Percentiles rank a stretch among this genome's conserved stretches.
Evolutionary conservation across 257 asterid species (phyloP).

Genomic region (Scutellaria barbata): DNA sequence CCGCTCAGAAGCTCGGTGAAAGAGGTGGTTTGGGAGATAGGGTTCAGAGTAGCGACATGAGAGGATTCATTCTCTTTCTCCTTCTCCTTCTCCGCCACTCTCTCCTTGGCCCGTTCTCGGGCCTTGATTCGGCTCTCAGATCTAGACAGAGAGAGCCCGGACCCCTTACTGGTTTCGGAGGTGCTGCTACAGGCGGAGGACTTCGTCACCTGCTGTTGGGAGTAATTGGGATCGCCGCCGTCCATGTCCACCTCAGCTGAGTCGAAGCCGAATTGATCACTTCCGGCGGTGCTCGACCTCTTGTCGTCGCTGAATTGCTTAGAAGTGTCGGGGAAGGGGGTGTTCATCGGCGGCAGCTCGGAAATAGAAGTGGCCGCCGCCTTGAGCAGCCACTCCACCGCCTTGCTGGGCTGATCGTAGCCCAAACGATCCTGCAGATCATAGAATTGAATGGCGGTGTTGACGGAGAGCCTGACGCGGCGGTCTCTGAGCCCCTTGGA

Average conservation of each 20-base stretch:
- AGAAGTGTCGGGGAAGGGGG: conserved; percentile 62
- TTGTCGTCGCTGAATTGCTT: conserved; percentile 71
- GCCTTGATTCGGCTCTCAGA: conserved; percentile 59
- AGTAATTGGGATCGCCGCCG: conserved; percentile 43
- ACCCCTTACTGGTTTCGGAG: conserved; percentile 55
- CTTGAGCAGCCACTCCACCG: conserved; percentile 89
- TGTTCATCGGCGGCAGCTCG: conserved; percentile 67
- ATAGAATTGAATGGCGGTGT: conserved; percentile 85
- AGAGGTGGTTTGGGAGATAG: conserved; percentile 55
- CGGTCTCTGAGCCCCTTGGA: conserved; percentile 82
- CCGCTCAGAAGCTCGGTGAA: conserved; percentile 60
- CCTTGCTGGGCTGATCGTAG: conserved; percentile 89
- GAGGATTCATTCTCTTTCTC: conserved; percentile 44
- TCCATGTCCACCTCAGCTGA: conserved; percentile 61
- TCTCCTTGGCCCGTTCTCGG: conserved; percentile 55
- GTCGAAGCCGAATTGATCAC: conserved; percentile 56
- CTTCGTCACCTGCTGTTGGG: conserved; percentile 37
- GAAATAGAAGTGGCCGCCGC: conserved; percentile 70
- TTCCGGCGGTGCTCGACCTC: conserved; percentile 58
- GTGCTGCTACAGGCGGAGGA: conserved; percentile 52
- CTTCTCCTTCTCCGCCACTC: conserved; percentile 62
- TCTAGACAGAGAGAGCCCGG: conserved; percentile 62
- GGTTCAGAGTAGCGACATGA: conserved; percentile 37
- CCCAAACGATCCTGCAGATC: conserved; percentile 90
- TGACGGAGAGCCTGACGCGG: conserved; percentile 78